Base-by-base conservation (phyloP, 768 basidiomycete genomes). In the Rhodotorula paludigena region DNA sequence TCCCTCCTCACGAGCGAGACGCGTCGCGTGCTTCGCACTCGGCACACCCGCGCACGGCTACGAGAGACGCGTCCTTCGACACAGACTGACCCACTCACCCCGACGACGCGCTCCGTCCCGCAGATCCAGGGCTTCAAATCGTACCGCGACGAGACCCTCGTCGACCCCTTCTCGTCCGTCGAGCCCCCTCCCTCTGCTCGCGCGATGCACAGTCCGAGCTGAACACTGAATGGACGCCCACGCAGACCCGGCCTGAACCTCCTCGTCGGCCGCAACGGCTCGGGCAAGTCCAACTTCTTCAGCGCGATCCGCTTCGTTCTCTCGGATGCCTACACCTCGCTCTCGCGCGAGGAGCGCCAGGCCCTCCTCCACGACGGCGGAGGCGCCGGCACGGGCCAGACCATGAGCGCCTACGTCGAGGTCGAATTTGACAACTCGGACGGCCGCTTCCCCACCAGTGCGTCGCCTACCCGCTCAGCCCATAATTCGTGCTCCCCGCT, bases 251-350 rank as follows among this genome's bases (percentile, higher is more conserved):
- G 83, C 56, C 92, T 96, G 77, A 98, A 98, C 80, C 92, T 98
- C 18, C 92, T 98, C 15, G 93, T 98, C 14, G 94, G 96, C 21
- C 81, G 96, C 49, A 98, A 99, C 84, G 96, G 96, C 20, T 91
- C 89, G 11, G 96, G 96, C 57, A 99, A 99, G 82, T 92, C 90
- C 76, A 99, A 98, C 78, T 98, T 99, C 83, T 99, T 99, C 79
- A 87, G 90, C 44, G 92, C 94, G 30, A 97, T 98, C 76, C 90
- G 94, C 15, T 99, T 99, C 74, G 96, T 98, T 20, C 83, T 99
- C 23, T 93, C 92, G 7, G 96, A 99, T 81, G 92, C 93, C 25
- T 98, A 98, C 74, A 93, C 92, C 0, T 92, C 91, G 35, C 90
- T 98, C 87, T 86, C 87, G 20, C 83, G 90, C 47, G 92, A 97